phyloP scores from a whole-genome alignment of 257 asterid genomes.

The Coffea eugenioides region DNA sequence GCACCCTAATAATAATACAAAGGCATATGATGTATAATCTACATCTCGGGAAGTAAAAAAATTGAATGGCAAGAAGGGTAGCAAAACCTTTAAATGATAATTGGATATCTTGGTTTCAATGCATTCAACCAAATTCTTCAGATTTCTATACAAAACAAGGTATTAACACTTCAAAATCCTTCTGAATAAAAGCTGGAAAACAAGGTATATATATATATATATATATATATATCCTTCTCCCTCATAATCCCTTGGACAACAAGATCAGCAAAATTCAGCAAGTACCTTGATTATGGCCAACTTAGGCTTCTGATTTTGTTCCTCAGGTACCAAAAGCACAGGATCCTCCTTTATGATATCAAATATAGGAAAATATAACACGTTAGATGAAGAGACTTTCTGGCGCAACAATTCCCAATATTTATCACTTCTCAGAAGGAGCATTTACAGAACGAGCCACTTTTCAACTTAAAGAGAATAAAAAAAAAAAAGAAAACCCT shows the following conservation, averaged over 20 bases:
- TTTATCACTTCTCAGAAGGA: background rate
- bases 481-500: too few relatives aligned
- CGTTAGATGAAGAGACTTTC: background rate
- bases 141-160: background rate
- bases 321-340: slow-evolving; percentile 78
- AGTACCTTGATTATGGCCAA: slow-evolving; percentile 92
- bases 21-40: background rate
- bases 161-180: background rate
- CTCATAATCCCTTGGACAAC: background rate
- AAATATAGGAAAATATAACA: slow-evolving; percentile 14
- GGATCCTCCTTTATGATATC: slow-evolving; percentile 69
- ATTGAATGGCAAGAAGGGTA: background rate
- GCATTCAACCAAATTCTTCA: too few relatives aligned
- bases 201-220: background rate
- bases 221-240: background rate
- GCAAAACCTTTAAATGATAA: background rate
- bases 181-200: background rate
- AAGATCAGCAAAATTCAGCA: slow-evolving; percentile 13
- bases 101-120: background rate
- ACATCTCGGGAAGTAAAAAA: too few relatives aligned
- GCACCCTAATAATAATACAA: background rate
- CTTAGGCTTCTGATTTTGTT: slow-evolving; percentile 63
- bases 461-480: too few relatives aligned
- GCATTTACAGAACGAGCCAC: too few relatives aligned
- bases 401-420: background rate